These are phyloP conservation scores for Biscutella auriculata DNA, from an alignment of 441 rosid genomes.

Conservation along the genomic window DNA sequence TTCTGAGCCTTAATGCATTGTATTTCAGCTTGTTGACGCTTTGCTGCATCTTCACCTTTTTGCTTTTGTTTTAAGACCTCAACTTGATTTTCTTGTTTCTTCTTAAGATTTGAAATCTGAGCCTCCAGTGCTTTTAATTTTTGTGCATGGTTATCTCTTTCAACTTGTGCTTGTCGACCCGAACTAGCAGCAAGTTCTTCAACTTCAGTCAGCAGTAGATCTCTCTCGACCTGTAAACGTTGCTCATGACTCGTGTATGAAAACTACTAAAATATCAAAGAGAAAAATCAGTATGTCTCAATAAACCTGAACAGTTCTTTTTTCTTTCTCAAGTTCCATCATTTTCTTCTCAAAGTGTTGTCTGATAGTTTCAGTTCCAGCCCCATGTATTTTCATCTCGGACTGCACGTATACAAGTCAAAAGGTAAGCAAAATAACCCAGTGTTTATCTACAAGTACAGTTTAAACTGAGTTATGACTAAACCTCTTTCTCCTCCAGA, in stretches of 20 bases:
- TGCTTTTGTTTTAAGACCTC: constrained; percentile 92
- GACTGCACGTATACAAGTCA: constrained; percentile 30
- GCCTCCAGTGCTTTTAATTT: constrained; percentile 79
- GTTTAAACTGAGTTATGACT: neutral
- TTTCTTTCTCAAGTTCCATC: constrained; percentile 61
- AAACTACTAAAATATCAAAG: neutral
- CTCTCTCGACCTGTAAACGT: constrained; percentile 72
- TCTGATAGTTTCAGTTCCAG: constrained; percentile 44
- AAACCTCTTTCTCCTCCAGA: constrained; percentile 68
- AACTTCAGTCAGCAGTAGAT: constrained; percentile 72
- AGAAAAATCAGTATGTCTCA: constrained; percentile 3
- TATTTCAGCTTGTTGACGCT: constrained; percentile 90
- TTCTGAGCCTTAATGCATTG: constrained; percentile 91
- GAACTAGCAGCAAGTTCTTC: constrained; percentile 82
- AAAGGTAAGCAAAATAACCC: neutral
- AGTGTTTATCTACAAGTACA: neutral
- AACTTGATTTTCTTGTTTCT: constrained; percentile 93
- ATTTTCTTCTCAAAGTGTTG: constrained; percentile 58
- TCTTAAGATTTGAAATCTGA: constrained; percentile 91
- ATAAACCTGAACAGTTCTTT: constrained; percentile 47
- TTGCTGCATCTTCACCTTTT: constrained; percentile 89
- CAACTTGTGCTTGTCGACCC: constrained; percentile 79
- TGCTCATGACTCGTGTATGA: constrained; percentile 8
- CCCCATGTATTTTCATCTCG: constrained; percentile 46
- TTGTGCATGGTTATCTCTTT: constrained; percentile 75